Evolutionary conservation across 1,284 basidiomycete genomes (phyloP), one percentile per base, ranked within the genome.

Genomic region (Afroboletus lepidellus): DNA sequence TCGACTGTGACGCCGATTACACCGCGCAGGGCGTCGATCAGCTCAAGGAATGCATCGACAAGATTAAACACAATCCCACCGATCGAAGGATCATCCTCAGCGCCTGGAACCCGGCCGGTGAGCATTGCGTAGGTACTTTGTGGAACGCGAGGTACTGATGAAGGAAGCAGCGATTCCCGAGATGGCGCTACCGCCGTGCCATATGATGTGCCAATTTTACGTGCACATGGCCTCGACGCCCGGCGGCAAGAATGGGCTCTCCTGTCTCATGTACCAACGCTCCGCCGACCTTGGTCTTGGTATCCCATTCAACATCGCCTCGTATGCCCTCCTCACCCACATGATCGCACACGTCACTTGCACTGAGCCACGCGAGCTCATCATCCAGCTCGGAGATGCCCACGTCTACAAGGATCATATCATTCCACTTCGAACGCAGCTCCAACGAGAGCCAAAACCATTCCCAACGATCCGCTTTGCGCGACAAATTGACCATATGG

Each of bases 121-220:
- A 57, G 82, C 16, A 15, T 36, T 7, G 3, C 2, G 2, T 29
- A 1, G 8, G 11, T 15, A 3, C 18, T 5, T 23, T 13, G 25
- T 37, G 27, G 1, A 53, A 16, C 8, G 5, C 20, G 20, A 8
- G 21, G 15, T 34, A 46, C 8, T 57, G 34, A 45, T 39, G 1
- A 11, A 3, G 20, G 2, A 36, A 1, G 20, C 63, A 95, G 96
- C 97, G 72, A 88, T 99, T 27, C 80, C 84, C 0, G 77, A 84
- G 41, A 99, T 99, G 96, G 97, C 97, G 0, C 83, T 99, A 0
- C 97, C 96, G 0, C 96, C 96, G 0, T 99, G 96, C 71, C 97
- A 99, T 74, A 90, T 98, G 84, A 88, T 99, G 70, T 97, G 94
- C 74, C 96, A 99, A 68, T 99, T 99, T 80, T 98, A 93, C 75